These are phyloP conservation scores for Barnettozyma botsteinii DNA, from an alignment of 805 yeast species.

Conservation along the genomic window DNA sequence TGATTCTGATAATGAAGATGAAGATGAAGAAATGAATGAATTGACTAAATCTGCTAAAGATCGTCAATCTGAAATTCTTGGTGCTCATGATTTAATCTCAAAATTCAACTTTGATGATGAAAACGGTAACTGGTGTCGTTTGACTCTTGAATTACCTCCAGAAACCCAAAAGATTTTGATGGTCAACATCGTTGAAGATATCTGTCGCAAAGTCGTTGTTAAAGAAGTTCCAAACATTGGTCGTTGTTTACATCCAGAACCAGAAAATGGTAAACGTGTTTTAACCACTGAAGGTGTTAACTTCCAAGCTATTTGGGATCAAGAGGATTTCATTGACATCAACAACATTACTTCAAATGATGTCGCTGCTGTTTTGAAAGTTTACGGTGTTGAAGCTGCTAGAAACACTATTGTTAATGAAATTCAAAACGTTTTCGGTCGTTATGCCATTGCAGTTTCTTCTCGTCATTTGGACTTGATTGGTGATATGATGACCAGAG, in stretches of 20 bases:
- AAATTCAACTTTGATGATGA: constrained; percentile 87
- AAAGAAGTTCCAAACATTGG: constrained; percentile 90
- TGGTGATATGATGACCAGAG: constrained; percentile 99
- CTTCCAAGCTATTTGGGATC: constrained; percentile 97
- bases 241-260: constrained; percentile 80
- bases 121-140: constrained; percentile 88
- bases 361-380: constrained; percentile 79
- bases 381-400: constrained; percentile 99
- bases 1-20: constrained; percentile 37
- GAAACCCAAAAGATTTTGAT: constrained; percentile 88
- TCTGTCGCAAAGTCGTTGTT: constrained; percentile 85
- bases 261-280: constrained; percentile 64
- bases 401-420: constrained; percentile 95
- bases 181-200: constrained; percentile 93
- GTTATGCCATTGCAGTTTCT: constrained; percentile 91
- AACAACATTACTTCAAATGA: constrained; percentile 90
- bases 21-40: constrained; percentile 25
- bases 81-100: constrained; percentile 66
- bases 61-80: constrained; percentile 78
- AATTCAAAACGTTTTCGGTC: constrained; percentile 90
- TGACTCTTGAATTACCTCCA: constrained; percentile 75
- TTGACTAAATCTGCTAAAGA: constrained; percentile 64
- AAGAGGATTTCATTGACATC: constrained; percentile 86
- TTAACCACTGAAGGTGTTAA: constrained; percentile 97
- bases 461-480: constrained; percentile 91